A percentile compares a stretch with the other conserved stretches of the same genome.
Conservation (phyloP, 2,329 filamentous ascomycete genomes). For the Ophiostoma angusticollis region DNA sequence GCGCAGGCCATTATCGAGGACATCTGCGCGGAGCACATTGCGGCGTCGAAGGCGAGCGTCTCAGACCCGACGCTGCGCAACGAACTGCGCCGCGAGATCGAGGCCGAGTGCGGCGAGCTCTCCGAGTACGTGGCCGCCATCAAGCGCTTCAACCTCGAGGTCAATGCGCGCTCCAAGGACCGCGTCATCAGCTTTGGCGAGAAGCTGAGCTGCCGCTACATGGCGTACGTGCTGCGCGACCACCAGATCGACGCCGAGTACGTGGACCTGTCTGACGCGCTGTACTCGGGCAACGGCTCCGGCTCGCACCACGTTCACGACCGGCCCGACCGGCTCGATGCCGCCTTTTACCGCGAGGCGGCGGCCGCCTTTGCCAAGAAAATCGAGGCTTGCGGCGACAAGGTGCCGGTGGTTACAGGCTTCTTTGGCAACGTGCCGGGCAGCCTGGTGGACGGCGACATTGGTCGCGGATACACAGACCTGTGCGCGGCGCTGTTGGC, state of each 20-base stretch:
- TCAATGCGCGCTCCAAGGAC: conserved; percentile 67
- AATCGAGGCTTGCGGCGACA: conserved; percentile 50
- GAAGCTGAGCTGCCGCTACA: conserved; percentile 86
- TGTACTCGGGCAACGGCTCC: conserved; percentile 9
- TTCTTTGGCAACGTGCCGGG: conserved; percentile 93
- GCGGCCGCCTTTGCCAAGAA: conserved; percentile 48
- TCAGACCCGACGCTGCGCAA: conserved; percentile 41
- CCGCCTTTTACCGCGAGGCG: conserved; percentile 56
- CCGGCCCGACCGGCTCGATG: conserved; percentile 52
- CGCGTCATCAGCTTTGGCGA: conserved; percentile 91
- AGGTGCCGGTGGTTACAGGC: conserved; percentile 65
- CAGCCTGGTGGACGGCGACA: conserved; percentile 64
- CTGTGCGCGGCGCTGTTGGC: conserved; percentile 86
- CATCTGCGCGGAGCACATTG: conserved; percentile 71
- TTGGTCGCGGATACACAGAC: conserved; percentile 93
- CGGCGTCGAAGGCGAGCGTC: conserved; percentile 54
- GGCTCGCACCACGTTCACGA: conserved; percentile 21
- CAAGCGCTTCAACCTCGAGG: conserved; percentile 57
- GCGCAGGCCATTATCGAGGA: conserved; percentile 66
- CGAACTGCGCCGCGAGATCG: conserved; percentile 52
- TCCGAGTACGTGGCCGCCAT: conserved; percentile 57
- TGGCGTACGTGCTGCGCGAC: conserved; percentile 74
- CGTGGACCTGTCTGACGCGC: conserved; percentile 60
- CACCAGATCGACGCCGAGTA: conserved; percentile 74
- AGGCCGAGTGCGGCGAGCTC: conserved; percentile 68